A percentile compares a stretch with the other conserved stretches of the same genome.
Evolutionary conservation across 768 basidiomycete genomes (phyloP).

Genomic region (Trametes punicea): DNA sequence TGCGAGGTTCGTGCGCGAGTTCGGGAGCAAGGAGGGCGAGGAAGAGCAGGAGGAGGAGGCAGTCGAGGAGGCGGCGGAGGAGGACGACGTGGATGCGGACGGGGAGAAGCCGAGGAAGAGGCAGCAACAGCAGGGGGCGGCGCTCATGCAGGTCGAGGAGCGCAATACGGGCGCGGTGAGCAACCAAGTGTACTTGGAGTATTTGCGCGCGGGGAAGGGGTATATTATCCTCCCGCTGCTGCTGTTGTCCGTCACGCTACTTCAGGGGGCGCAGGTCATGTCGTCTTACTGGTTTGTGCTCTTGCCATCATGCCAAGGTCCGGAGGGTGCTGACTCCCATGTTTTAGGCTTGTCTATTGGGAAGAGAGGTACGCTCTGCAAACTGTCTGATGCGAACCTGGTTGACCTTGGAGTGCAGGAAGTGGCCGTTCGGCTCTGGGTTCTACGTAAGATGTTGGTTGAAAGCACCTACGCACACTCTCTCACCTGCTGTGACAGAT

Average conservation of each 20-base stretch:
- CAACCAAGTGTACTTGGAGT: conserved; percentile 52
- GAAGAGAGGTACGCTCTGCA: conserved; percentile 50
- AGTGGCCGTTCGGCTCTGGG: conserved; percentile 55
- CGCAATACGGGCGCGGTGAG: conserved; percentile 73
- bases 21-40: conserved; percentile 65
- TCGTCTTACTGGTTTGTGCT: conserved; percentile 65
- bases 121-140: conserved; percentile 39
- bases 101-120: conserved; percentile 37
- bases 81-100: conserved; percentile 36
- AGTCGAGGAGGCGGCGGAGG: conserved; percentile 34
- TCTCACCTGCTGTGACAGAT: conserved; percentile 45
- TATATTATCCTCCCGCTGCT: conserved; percentile 61
- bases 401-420: conserved; percentile 31
- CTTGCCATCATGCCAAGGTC: background rate
- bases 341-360: conserved; percentile 77
- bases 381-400: background rate
- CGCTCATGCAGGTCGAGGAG: conserved; percentile 83
- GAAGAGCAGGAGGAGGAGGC: conserved; percentile 43
- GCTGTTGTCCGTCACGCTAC: conserved; percentile 53
- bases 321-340: background rate
- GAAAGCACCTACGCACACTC: too few species aligned
- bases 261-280: conserved; percentile 71
- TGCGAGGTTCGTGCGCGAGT: conserved; percentile 68
- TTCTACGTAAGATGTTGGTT: conserved; percentile 58
- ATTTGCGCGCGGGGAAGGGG: conserved; percentile 70